Evolutionary conservation across 306 rosid species (phyloP).

Genomic region (Crataegus laevigata): DNA sequence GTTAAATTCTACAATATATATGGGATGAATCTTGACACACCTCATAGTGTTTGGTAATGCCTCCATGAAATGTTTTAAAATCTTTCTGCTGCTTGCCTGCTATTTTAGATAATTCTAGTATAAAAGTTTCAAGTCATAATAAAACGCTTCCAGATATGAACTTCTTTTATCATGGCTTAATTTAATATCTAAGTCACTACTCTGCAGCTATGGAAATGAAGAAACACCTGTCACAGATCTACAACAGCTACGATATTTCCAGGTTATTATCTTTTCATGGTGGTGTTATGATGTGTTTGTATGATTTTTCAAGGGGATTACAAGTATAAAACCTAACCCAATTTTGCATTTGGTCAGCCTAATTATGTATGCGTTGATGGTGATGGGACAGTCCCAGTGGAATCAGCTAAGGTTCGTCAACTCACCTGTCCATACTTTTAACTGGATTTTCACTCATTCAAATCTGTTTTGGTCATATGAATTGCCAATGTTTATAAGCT

Average conservation of each 20-base stretch:
- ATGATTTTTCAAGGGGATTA: conserved; percentile 1
- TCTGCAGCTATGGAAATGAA: conserved; percentile 73
- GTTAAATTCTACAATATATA: conserved; percentile 91
- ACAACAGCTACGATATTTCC: conserved; percentile 40
- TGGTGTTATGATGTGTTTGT: neutral
- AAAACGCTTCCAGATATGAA: neutral
- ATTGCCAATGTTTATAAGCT: neutral
- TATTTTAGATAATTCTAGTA: neutral
- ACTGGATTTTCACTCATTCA: neutral
- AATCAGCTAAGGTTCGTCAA: conserved; percentile 74
- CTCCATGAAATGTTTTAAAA: conserved; percentile 5
- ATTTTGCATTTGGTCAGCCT: conserved; percentile 47
- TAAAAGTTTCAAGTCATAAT: neutral
- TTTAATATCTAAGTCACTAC: conserved; percentile 7
- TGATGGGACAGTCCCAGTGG: conserved; percentile 90
- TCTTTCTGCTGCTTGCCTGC: neutral
- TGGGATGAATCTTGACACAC: conserved; percentile 60
- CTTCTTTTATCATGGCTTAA: neutral
- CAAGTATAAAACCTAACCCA: neutral
- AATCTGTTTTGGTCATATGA: neutral
- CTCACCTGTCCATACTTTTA: neutral
- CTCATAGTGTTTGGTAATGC: conserved; percentile 84
- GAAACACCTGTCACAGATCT: conserved; percentile 65
- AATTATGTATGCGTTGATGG: conserved; percentile 67
- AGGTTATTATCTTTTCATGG: conserved; percentile 40